Base-by-base conservation (phyloP, 2,329 filamentous ascomycete genomes). In the Exophiala dermatitidis region DNA sequence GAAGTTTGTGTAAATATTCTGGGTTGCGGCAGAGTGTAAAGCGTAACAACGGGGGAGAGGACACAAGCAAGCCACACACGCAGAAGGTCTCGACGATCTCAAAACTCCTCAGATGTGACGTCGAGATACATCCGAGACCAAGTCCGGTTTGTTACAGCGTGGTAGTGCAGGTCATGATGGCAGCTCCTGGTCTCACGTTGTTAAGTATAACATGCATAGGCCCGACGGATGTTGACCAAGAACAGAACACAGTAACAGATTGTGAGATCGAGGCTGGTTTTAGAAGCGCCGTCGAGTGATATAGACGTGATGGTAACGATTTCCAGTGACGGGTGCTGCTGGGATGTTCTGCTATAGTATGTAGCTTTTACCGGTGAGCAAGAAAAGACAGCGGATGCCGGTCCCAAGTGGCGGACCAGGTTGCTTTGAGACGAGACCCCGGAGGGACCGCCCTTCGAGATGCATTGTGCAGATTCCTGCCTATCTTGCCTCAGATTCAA, bases 51-150 rank as follows among this genome's bases (percentile, higher is more conserved):
- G 32, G 36, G 47, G 50, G 46, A 53, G 51, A 52, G 50, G 46
- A 53, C 53, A 59, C 46, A 52, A 48, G 52, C 26, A 55, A 48
- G 58, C 59, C 56, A 60, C 50, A 52, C 56, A 60, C 6, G 9
- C 38, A 52, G 46, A 44, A 50, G 19, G 19, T 19, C 19, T 19
- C 19, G 19, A 19, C 19, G 48, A 50, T 52, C 49, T 57, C 51
- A 46, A 53, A 38, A 46, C 31, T 42, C 54, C 50, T 51, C 38
- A 47, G 43, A 31, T n/a, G 58, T 60, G 56, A 60, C 54, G 58
- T 60, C 56, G 56, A 60, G 46, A 48, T 60, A 60, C 58, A 53
- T 59, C 46, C 43, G 54, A 57, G 56, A 54, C 52, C 52, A 41
- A 34, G 46, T 41, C 52, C 44, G 40, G 38, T 58, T 54, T 58